Base-by-base conservation (phyloP, 306 rosid species). In the Sesbania bispinosa region DNA sequence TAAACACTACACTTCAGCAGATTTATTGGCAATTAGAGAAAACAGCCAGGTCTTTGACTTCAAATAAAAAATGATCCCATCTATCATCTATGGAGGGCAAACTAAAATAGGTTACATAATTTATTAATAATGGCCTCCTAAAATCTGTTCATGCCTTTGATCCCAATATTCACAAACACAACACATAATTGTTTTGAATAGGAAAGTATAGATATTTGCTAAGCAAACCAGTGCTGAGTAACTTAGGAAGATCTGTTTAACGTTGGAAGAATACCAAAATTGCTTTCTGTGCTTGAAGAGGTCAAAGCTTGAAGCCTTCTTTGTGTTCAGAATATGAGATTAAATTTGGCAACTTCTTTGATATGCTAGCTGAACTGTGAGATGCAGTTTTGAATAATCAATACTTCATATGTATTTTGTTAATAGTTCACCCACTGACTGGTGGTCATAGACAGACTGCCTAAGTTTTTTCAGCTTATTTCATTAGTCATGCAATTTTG, bases 401-500 rank as follows among this genome's bases (percentile, higher is more conserved):
- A 66, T 55, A 62, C 11, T 58, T 79, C 24, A 14, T 67, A 39
- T 42, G 39, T 55, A 48, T 48, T 70, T 54, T 47, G 57, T n/a
- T 39, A n/a, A 10, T 26, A 32, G 55, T 71, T 59, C n/a, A 46
- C 20, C 43, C 29, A 30, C 27, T 14, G 43, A 29, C 61, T 19
- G 10, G 33, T 20, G 0, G 50, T 11, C 48, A 39, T 41, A 4
- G 24, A 53, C 6, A 21, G 14, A 4, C 74, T 35, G 18, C 64
- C 58, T 46, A 15, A 19, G 5, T 27, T 24, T 60, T 35, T 39
- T 67, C 33, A 20, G 51, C 46, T 65, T 33, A 27, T 35, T 55
- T 75, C 62, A 19, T 52, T 19, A 59, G 42, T n/a, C n/a, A n/a
- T n/a, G n/a, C n/a, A n/a, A n/a, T n/a, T n/a, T n/a, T n/a, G n/a